Evolutionary conservation across 1,139 yeast species (phyloP).

Genomic region (Tardiomyces blankii): DNA sequence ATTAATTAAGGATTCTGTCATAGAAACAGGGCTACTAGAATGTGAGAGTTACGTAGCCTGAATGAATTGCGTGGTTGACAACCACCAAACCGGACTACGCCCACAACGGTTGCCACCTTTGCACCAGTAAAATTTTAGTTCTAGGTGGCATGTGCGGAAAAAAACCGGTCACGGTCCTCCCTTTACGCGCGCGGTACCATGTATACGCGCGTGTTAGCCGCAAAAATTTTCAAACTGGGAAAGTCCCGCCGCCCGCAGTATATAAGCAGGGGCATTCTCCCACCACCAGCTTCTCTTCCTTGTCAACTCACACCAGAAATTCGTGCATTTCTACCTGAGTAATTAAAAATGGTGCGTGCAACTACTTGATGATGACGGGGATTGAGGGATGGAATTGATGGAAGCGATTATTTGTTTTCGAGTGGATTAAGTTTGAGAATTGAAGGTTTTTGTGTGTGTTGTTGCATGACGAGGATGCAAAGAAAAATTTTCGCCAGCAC

Average conservation of each 20-base stretch:
- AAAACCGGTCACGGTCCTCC: not conserved
- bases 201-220: not conserved
- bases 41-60: too few relatives aligned
- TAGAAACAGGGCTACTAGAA: too few relatives aligned
- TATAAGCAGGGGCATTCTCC: not conserved
- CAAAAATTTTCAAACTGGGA: not conserved
- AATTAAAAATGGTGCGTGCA: conserved; percentile 25
- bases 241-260: not conserved
- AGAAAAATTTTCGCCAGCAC: too few relatives aligned
- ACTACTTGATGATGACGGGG: too few relatives aligned
- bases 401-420: too few relatives aligned
- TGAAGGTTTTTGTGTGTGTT: not conserved
- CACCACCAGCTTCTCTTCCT: conserved; percentile 12
- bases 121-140: too few relatives aligned
- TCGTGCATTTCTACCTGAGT: conserved; percentile 32
- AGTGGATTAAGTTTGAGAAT: too few relatives aligned
- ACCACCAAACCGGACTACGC: too few relatives aligned
- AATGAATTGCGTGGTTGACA: too few relatives aligned
- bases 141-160: not conserved
- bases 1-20: too few relatives aligned
- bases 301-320: conserved; percentile 35
- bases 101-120: too few relatives aligned
- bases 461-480: not conserved
- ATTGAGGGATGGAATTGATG: too few relatives aligned
- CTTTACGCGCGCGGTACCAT: not conserved